Percentiles rank a stretch among this genome's conserved stretches.
phyloP scores from a whole-genome alignment of 2,329 filamentous ascomycete species.

The Diaporthe helianthi region DNA sequence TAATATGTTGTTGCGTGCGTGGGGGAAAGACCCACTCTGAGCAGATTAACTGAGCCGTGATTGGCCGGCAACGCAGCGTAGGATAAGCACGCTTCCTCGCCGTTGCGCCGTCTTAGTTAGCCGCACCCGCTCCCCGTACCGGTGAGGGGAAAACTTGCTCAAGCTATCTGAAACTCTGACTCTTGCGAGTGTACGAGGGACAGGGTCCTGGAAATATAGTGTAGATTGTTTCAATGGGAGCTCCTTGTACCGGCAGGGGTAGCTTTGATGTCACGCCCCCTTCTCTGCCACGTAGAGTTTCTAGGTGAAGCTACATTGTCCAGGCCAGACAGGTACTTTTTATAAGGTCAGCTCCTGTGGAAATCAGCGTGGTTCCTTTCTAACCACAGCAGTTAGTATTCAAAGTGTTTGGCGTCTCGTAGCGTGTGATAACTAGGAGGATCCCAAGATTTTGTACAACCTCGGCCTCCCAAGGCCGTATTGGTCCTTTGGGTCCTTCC shows the following conservation, averaged over 20 bases:
- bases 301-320: background rate
- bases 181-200: background rate
- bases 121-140: conserved; percentile 11
- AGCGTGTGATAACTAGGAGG: background rate
- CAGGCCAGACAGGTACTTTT: background rate
- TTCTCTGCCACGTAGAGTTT: background rate
- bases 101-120: conserved; percentile 17
- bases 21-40: background rate
- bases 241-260: conserved; percentile 11
- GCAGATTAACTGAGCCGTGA: conserved; percentile 17
- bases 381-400: background rate
- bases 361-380: background rate
- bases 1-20: too few relatives aligned
- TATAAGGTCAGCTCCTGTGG: background rate
- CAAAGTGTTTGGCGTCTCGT: background rate
- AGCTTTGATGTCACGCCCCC: background rate
- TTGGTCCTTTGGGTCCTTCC: background rate
- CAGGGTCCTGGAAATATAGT: background rate
- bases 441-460: background rate
- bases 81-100: conserved; percentile 12
- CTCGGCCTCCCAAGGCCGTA: conserved; percentile 3
- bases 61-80: background rate
- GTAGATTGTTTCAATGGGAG: conserved; percentile 12
- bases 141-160: conserved; percentile 22
- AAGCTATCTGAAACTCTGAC: conserved; percentile 1